Conservation (phyloP, 371 early-diverging fungal genomes). For the Entomophthora muscae region DNA sequence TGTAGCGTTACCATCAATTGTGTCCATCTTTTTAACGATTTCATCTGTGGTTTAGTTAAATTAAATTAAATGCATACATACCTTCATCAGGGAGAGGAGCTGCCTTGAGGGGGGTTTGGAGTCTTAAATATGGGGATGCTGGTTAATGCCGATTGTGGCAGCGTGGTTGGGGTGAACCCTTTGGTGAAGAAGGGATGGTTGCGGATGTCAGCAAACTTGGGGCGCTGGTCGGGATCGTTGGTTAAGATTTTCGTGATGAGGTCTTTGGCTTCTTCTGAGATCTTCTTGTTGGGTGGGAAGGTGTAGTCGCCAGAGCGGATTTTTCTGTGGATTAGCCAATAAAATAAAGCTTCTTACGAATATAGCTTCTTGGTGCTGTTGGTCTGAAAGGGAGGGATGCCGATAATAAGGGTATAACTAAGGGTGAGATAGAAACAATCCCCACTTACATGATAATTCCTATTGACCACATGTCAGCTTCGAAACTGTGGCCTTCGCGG, state of each 20-base stretch:
- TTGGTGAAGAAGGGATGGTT: slow-evolving; percentile 25
- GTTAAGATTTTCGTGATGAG: slow-evolving; percentile 62
- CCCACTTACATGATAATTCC: slow-evolving; percentile 86
- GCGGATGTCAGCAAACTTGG: too few relatives aligned
- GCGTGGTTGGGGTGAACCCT: slow-evolving; percentile 17
- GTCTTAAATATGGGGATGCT: too few relatives aligned
- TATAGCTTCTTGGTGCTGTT: not conserved
- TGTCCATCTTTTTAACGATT: too few relatives aligned
- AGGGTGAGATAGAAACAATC: not conserved
- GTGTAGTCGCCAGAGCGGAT: slow-evolving; percentile 40
- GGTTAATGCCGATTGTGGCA: too few relatives aligned
- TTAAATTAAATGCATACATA: too few relatives aligned
- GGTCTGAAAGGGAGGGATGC: slow-evolving; percentile 3
- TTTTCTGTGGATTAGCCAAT: not conserved
- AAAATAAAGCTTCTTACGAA: not conserved
- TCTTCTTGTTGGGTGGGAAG: slow-evolving; percentile 50
- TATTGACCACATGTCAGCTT: slow-evolving; percentile 96
- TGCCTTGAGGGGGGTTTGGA: too few relatives aligned
- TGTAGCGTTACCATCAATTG: too few relatives aligned
- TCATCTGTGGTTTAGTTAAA: too few relatives aligned
- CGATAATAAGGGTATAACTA: slow-evolving; percentile 3
- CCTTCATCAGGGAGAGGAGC: too few relatives aligned
- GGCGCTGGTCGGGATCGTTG: slow-evolving; percentile 59
- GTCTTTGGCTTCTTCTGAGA: slow-evolving; percentile 53
- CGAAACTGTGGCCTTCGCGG: slow-evolving; percentile 82